Percentiles rank a stretch among this genome's conserved stretches.
These are phyloP conservation scores for Paramecium sexaurelia DNA, from an alignment of 73 alveolate species.

Conservation along the genomic window DNA sequence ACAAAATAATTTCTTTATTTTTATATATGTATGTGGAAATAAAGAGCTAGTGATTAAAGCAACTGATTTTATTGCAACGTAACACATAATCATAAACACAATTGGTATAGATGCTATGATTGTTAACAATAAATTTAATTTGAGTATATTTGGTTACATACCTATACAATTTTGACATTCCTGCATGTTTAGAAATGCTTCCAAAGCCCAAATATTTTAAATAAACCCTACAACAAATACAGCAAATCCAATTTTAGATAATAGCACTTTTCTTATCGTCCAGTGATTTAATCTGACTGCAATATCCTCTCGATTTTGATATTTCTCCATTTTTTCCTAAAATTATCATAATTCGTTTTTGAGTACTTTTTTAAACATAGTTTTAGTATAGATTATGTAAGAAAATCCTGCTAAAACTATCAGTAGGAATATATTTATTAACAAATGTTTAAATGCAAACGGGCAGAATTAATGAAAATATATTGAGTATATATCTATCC, in stretches of 20 bases:
- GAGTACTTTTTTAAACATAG: neutral
- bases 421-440: neutral
- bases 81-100: slow-evolving; percentile 21
- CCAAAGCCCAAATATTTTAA: slow-evolving; percentile 12
- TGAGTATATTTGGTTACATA: neutral
- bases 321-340: slow-evolving; percentile 36
- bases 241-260: slow-evolving; percentile 46
- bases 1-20: neutral
- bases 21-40: slow-evolving; percentile 34
- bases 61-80: neutral
- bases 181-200: neutral
- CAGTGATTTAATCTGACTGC: neutral
- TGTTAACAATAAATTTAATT: neutral
- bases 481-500: neutral
- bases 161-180: neutral
- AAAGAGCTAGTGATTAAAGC: slow-evolving; percentile 44
- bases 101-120: slow-evolving; percentile 50
- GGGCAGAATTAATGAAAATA: neutral
- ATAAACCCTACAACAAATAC: slow-evolving; percentile 3
- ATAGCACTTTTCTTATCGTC: neutral
- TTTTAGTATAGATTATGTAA: neutral
- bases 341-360: neutral
- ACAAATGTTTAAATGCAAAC: neutral
- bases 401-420: neutral
- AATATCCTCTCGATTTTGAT: slow-evolving; percentile 12